phyloP scores from a whole-genome alignment of 768 basidiomycete species.

The Mycena olivaceomarginata region DNA sequence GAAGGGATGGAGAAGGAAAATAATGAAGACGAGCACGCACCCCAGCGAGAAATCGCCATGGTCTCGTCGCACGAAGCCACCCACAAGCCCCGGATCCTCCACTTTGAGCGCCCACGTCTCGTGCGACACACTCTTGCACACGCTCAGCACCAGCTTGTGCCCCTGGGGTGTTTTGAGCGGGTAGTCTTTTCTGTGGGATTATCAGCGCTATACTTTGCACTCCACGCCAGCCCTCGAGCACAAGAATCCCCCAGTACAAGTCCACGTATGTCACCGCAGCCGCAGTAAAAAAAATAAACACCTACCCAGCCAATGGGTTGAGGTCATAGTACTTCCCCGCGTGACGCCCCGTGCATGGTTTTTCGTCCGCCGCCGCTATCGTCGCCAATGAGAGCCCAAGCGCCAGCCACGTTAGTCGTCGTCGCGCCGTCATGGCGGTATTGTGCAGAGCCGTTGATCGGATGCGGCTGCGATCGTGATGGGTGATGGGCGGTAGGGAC shows the following conservation, averaged over 20 bases:
- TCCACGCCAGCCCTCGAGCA: too few species aligned
- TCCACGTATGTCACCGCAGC: constrained; percentile 29
- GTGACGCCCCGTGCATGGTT: constrained; percentile 76
- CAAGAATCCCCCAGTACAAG: constrained; percentile 19
- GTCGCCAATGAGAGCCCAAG: constrained; percentile 10
- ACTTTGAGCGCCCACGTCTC: constrained; percentile 77
- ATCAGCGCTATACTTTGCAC: neutral
- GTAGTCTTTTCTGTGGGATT: constrained; percentile 76
- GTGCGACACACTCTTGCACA: constrained; percentile 73
- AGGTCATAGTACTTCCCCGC: constrained; percentile 81
- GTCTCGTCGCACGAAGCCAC: constrained; percentile 74
- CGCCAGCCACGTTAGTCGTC: constrained; percentile 1
- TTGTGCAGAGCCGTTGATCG: too few species aligned
- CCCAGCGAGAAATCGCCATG: constrained; percentile 86
- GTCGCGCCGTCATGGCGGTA: constrained; percentile 24
- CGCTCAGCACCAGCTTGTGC: constrained; percentile 73
- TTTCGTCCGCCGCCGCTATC: constrained; percentile 58
- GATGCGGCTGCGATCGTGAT: too few species aligned
- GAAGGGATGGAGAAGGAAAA: constrained; percentile 60
- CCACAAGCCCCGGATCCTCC: constrained; percentile 65
- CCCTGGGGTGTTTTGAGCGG: constrained; percentile 68
- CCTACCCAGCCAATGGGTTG: constrained; percentile 72
- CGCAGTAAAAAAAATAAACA: constrained; percentile 53
- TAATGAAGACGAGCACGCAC: constrained; percentile 58
- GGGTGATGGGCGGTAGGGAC: too few species aligned